Percentiles rank a stretch among this genome's conserved stretches.
These are phyloP conservation scores for Pleurotus djamor DNA, from an alignment of 768 basidiomycete species.

Conservation along the genomic window DNA sequence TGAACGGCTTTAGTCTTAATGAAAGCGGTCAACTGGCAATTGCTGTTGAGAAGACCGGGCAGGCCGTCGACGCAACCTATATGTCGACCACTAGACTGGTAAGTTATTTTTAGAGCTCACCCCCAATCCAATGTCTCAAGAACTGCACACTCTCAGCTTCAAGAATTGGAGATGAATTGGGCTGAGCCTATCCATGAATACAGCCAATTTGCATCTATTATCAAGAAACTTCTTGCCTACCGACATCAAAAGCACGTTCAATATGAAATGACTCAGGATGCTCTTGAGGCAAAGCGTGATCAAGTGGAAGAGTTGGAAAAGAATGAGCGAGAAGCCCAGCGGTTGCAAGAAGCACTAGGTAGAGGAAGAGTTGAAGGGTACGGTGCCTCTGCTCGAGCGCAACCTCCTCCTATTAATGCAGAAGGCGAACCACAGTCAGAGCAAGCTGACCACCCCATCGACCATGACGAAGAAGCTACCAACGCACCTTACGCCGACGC, in stretches of 20 bases:
- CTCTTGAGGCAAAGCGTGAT: conserved; percentile 80
- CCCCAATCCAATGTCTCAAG: conserved; percentile 6
- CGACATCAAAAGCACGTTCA: conserved; percentile 98
- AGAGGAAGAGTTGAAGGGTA: conserved; percentile 40
- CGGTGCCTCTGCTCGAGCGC: conserved; percentile 18
- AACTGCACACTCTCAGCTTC: conserved; percentile 50
- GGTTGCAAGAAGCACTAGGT: conserved; percentile 86
- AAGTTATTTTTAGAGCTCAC: conserved; percentile 20
- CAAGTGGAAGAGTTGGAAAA: conserved; percentile 88
- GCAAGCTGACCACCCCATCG: conserved; percentile 15
- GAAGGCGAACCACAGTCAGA: conserved; percentile 15
- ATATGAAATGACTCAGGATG: conserved; percentile 95
- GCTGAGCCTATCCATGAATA: conserved; percentile 97
- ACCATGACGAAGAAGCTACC: conserved; percentile 9
- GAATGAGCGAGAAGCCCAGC: conserved; percentile 86
- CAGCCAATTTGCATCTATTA: conserved; percentile 90
- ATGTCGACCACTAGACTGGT: conserved; percentile 90
- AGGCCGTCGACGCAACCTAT: conserved; percentile 93
- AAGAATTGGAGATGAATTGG: conserved; percentile 93
- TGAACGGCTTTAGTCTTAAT: conserved; percentile 93
- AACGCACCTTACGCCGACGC: conserved; percentile 13
- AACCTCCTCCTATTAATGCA: conserved; percentile 18
- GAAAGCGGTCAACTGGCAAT: conserved; percentile 71
- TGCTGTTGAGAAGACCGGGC: conserved; percentile 95
- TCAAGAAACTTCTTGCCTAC: conserved; percentile 91